Evolutionary conservation across 306 rosid genomes (phyloP), one percentile per base, ranked within the genome.

Genomic region (Inga laurina): DNA sequence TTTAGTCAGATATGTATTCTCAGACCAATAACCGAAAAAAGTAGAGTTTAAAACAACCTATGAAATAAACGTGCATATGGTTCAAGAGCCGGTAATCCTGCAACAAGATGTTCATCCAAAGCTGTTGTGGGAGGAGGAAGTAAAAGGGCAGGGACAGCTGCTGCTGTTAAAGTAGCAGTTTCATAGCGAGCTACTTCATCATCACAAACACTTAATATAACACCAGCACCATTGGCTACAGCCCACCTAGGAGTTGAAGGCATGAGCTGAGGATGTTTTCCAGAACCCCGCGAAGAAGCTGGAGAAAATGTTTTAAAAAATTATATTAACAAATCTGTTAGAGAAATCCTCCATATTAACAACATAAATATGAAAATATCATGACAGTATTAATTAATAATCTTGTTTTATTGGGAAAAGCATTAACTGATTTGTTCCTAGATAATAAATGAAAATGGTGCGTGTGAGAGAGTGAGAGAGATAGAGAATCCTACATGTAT

Each of bases 121-220:
- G 99, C 93, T 72, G 99, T 96, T 12, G 99, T 96, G 57, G 99
- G 99, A 21, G 99, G 99, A 85, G 99, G 99, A 86, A 96, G 99
- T 81, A 96, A 87, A 83, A 96, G 97, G 10, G 99, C 94, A 72
- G 99, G 99, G 74, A 96, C 99, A 77, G 99, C 96, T 19, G 88
- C 98, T 35, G 98, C 99, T 46, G 98, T 96, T 86, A 96, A 90
- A 82, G 93, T 92, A 85, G 96, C 99, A 84, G 99, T 96, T 77
- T 96, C 99, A 85, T 96, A 87, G 41, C 97, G 99, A 79, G 92
- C 89, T 86, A 96, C 98, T 91, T 96, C 99, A 84, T 96, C 99
- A 43, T 96, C 99, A 75, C 99, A 96, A 37, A 96, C 99, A 75
- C 99, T 96, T 83, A 96, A 83, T 89, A 96, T 96, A 51, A 96